Evolutionary conservation across 352 stramenopile species (phyloP).

Genomic region (Globisporangium nunn): DNA sequence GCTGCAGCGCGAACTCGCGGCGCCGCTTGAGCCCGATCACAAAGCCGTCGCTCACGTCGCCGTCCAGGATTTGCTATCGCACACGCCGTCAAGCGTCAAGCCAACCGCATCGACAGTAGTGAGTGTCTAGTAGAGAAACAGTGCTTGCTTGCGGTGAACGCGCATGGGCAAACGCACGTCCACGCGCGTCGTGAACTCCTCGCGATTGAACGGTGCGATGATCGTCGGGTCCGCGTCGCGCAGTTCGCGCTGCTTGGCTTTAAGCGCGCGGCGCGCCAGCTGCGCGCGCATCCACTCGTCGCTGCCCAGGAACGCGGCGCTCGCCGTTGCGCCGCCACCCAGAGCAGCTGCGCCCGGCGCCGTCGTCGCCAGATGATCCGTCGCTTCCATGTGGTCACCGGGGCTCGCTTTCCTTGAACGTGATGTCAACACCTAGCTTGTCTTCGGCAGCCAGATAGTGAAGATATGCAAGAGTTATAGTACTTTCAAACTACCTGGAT

Average conservation of each 20-base stretch:
- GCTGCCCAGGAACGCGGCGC: conserved; percentile 30
- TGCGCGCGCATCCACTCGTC: conserved; percentile 51
- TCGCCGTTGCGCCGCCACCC: conserved; percentile 1
- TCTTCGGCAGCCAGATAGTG: too few species aligned
- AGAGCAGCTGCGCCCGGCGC: background rate
- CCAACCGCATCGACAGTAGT: too few species aligned
- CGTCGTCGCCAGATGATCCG: background rate
- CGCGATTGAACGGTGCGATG: conserved; percentile 51
- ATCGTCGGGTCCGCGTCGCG: conserved; percentile 21
- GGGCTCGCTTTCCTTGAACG: background rate
- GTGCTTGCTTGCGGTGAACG: background rate
- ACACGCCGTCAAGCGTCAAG: too few species aligned
- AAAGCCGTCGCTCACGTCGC: conserved; percentile 70
- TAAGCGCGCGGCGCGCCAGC: conserved; percentile 26
- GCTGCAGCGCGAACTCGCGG: conserved; percentile 65
- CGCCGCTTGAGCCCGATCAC: conserved; percentile 77
- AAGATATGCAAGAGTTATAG: too few species aligned
- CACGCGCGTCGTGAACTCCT: conserved; percentile 48
- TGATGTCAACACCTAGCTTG: background rate
- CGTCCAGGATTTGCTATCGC: conserved; percentile 44
- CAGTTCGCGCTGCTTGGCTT: conserved; percentile 25
- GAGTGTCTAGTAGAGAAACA: background rate
- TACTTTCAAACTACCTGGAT: background rate
- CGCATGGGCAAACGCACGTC: conserved; percentile 12
- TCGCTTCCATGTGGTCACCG: background rate